Evolutionary conservation across 805 yeast genomes (phyloP).

Genomic region (Starmerella powellii): DNA sequence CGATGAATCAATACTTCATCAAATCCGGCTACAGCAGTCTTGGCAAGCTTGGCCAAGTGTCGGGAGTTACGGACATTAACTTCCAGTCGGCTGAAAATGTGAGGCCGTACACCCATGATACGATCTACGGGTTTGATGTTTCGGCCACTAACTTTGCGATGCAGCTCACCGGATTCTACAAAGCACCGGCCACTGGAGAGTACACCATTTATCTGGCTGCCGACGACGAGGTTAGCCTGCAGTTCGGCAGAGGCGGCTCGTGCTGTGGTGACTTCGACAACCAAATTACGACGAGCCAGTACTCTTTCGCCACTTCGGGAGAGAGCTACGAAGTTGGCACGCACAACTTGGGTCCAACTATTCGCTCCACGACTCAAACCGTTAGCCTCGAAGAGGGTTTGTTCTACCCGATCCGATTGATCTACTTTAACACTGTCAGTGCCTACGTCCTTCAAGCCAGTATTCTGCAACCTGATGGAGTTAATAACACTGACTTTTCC

Average conservation of each 20-base stretch:
- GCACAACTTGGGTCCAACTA: neutral
- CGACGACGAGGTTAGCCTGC: slow-evolving; percentile 6
- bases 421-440: slow-evolving; percentile 4
- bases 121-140: slow-evolving; percentile 1
- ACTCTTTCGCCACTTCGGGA: neutral
- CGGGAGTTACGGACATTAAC: slow-evolving; percentile 1
- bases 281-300: neutral
- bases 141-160: neutral
- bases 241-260: slow-evolving; percentile 4
- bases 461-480: slow-evolving; percentile 2
- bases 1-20: neutral
- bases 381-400: slow-evolving; percentile 1
- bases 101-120: neutral
- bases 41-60: neutral
- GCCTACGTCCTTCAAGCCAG: neutral
- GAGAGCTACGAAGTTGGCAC: neutral
- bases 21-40: neutral
- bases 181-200: slow-evolving; percentile 1
- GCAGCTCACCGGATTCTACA: slow-evolving; percentile 3
- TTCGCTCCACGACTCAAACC: neutral
- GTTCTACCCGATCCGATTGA: slow-evolving; percentile 5
- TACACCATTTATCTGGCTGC: neutral
- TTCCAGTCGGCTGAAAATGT: neutral
- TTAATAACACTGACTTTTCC: neutral
- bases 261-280: slow-evolving; percentile 7